These are phyloP conservation scores for Calendula officinalis DNA, from an alignment of 129 eudicot genomes.

Conservation along the genomic window DNA sequence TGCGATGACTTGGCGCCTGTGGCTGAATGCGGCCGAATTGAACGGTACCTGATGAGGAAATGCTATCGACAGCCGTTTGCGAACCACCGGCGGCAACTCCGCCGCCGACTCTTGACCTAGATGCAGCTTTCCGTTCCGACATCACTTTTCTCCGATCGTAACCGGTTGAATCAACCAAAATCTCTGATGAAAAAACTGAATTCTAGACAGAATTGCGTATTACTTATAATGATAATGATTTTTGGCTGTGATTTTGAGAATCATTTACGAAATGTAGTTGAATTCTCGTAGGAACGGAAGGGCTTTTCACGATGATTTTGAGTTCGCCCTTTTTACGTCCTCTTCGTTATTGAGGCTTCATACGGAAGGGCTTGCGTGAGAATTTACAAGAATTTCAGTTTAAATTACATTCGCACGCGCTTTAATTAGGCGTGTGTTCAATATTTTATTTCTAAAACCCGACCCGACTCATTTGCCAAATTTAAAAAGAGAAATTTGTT, in stretches of 20 bases:
- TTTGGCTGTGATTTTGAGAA: background rate
- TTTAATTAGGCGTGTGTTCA: background rate
- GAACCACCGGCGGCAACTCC: conserved; percentile 30
- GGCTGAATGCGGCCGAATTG: conserved; percentile 80
- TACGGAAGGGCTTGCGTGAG: conserved; percentile 29
- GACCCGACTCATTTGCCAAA: too few relatives aligned
- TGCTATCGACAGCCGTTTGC: conserved; percentile 25
- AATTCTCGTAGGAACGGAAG: conserved; percentile 24
- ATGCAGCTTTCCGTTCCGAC: conserved; percentile 50
- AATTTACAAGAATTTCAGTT: conserved; percentile 1
- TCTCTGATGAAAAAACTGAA: conserved; percentile 4
- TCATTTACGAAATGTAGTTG: conserved; percentile 21
- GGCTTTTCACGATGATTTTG: conserved; percentile 1
- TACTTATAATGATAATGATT: background rate
- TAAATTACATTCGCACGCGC: background rate
- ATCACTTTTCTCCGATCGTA: conserved; percentile 35
- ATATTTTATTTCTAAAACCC: background rate
- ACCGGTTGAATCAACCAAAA: conserved; percentile 30
- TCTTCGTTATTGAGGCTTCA: conserved; percentile 18
- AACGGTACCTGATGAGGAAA: conserved; percentile 48
- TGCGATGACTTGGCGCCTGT: conserved; percentile 93
- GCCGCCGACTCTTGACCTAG: conserved; percentile 40
- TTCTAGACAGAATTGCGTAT: background rate
- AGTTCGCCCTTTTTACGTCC: conserved; percentile 17
- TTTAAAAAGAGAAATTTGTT: too few relatives aligned